Percentiles rank a stretch among this genome's conserved stretches.
Conservation (phyloP, 306 rosid genomes). For the Lathyrus aphaca region DNA sequence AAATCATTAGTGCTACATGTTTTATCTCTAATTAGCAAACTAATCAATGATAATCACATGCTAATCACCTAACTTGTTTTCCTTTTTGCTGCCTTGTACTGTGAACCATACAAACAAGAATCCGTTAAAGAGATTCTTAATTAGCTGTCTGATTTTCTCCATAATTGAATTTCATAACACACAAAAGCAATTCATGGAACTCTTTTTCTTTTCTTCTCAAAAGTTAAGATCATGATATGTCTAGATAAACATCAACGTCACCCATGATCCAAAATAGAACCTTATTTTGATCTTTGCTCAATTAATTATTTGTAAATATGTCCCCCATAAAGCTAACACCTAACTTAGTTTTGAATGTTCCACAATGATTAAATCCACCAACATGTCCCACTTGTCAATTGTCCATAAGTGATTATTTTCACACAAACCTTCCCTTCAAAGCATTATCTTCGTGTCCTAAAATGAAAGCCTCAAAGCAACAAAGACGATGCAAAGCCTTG, state of each 20-base stretch:
- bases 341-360: constrained; percentile 40
- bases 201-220: too few species aligned
- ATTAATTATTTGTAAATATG: constrained; percentile 51
- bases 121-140: constrained; percentile 63
- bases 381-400: constrained; percentile 67
- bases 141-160: constrained; percentile 55
- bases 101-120: constrained; percentile 37
- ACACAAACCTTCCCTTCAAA: constrained; percentile 49
- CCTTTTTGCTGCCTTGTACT: constrained; percentile 41
- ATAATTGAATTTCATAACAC: constrained; percentile 39
- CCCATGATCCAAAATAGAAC: too few species aligned
- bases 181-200: constrained; percentile 16
- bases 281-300: constrained; percentile 46
- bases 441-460: constrained; percentile 27
- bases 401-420: constrained; percentile 59
- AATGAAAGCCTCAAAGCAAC: constrained; percentile 67
- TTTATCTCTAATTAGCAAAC: constrained; percentile 25
- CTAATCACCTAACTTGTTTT: constrained; percentile 48
- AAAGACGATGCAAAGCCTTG: constrained; percentile 65
- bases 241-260: too few species aligned
- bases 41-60: constrained; percentile 60
- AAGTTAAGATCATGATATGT: constrained; percentile 45
- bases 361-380: constrained; percentile 53
- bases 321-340: constrained; percentile 51
- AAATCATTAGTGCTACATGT: constrained; percentile 53